These are phyloP conservation scores for Salisapilia sapeloensis DNA, from an alignment of 352 stramenopile species.

Conservation along the genomic window DNA sequence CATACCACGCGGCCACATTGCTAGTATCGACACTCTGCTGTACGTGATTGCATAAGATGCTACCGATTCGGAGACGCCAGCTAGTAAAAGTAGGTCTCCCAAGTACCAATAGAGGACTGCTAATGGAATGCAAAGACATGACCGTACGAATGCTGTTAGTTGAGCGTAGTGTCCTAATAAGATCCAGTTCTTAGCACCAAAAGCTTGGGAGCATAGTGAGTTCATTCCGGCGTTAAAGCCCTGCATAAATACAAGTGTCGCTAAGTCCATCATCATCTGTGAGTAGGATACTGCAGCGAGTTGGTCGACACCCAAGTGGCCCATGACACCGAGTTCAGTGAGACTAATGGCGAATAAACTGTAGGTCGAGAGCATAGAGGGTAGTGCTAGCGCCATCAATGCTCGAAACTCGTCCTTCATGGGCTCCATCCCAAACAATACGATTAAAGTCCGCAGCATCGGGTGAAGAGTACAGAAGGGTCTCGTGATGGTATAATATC, in stretches of 20 bases:
- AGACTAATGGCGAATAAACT: constrained; percentile 69
- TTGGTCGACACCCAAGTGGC: constrained; percentile 57
- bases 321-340: constrained; percentile 67
- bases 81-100: constrained; percentile 23
- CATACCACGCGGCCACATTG: constrained; percentile 65
- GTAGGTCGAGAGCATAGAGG: constrained; percentile 42
- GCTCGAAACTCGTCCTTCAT: constrained; percentile 11
- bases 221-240: constrained; percentile 70
- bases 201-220: constrained; percentile 67
- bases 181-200: constrained; percentile 67
- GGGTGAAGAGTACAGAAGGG: too few relatives aligned
- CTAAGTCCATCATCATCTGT: constrained; percentile 64
- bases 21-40: constrained; percentile 42
- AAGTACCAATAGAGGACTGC: constrained; percentile 62
- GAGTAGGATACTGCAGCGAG: constrained; percentile 66
- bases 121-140: constrained; percentile 43
- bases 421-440: not conserved
- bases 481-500: too few relatives aligned
- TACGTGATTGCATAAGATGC: constrained; percentile 32
- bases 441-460: too few relatives aligned
- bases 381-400: constrained; percentile 36
- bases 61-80: constrained; percentile 19
- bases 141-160: constrained; percentile 36
- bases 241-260: constrained; percentile 64
- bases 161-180: constrained; percentile 49